Base-by-base conservation (phyloP, 2,329 filamentous ascomycete species). In the Colletotrichum brevisporum region DNA sequence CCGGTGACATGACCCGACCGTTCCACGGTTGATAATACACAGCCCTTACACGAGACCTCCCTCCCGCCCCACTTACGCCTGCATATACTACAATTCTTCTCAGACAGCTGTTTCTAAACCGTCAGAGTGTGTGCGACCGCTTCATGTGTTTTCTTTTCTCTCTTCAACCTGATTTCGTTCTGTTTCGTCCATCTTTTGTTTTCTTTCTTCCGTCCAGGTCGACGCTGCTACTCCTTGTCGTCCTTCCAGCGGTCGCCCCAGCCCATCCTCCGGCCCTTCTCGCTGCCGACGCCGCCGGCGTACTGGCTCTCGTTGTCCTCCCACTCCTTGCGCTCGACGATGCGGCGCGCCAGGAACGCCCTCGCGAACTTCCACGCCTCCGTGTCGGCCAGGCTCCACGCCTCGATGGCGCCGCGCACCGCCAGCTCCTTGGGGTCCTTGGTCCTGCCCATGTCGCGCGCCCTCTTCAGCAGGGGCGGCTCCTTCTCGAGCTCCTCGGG, bases 341-440 rank as follows among this genome's bases (percentile, higher is more conserved):
- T 81, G 50, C 86, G 82, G 45, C 92, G 82, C 18, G 91, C 91
- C 58, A 90, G 81, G 71, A 88, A 94, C 0, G 92, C 92, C 45
- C 90, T 83, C 5, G 90, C 86, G 75, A 95, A 95, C 74, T 88
- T 89, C 92, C 92, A 95, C 1, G 90, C 89, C 79, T 95, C 92
- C 1, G 90, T 91, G 74, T 95, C 93, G 0, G 89, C 91, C 72
- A 94, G 77, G 76, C 89, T 90, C 89, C 89, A 91, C 12, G 88
- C 86, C 76, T 91, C 89, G n/a, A 89, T 81, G 6, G 86, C 88
- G 24, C 83, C 79, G 6, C 84, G 84, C n/a, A 89, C 71, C 56
- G 80, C 79, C 5, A 85, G 78, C 54, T 88, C 83, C 4, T 80
- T 76, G 0, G 79, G 78, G 4, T 80, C 75, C 73, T 84, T 83